phyloP scores from a whole-genome alignment of 352 stramenopile species.

The Pythium aristosporum region DNA sequence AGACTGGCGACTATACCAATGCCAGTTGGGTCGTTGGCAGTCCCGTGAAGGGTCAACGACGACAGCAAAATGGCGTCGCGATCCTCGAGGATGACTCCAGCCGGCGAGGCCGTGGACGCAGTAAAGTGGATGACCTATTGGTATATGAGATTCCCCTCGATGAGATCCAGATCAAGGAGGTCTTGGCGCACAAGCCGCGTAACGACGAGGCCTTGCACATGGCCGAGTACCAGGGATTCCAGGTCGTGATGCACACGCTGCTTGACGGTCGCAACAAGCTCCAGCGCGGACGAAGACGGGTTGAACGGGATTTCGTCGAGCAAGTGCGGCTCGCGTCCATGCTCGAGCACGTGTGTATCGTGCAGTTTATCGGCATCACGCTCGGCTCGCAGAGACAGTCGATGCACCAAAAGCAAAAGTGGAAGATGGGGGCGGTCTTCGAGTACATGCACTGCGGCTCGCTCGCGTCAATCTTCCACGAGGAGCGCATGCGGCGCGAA shows the following conservation, averaged over 20 bases:
- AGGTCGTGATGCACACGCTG: slow-evolving; percentile 66
- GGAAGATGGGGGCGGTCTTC: slow-evolving; percentile 70
- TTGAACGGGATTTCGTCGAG: slow-evolving; percentile 61
- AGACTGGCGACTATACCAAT: slow-evolving; percentile 40
- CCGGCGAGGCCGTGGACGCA: slow-evolving; percentile 43
- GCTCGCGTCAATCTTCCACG: slow-evolving; percentile 55
- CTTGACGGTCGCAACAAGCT: slow-evolving; percentile 41
- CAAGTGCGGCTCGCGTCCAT: slow-evolving; percentile 62
- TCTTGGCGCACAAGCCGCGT: slow-evolving; percentile 26
- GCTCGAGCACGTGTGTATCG: slow-evolving; percentile 64
- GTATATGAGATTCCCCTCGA: slow-evolving; percentile 76
- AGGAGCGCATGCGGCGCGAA: slow-evolving; percentile 55
- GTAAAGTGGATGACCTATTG: slow-evolving; percentile 63
- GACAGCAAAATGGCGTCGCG: slow-evolving; percentile 47
- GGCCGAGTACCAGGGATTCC: slow-evolving; percentile 70
- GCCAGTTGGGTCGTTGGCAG: slow-evolving; percentile 58
- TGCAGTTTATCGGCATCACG: slow-evolving; percentile 80
- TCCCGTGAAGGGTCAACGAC: slow-evolving; percentile 17
- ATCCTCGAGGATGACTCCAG: slow-evolving; percentile 58
- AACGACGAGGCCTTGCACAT: slow-evolving; percentile 36
- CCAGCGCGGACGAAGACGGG: slow-evolving; percentile 24
- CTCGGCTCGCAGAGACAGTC: slow-evolving; percentile 46
- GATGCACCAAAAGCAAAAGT: slow-evolving; percentile 34
- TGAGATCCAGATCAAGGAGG: slow-evolving; percentile 52
- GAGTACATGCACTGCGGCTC: slow-evolving; percentile 76